phyloP scores from a whole-genome alignment of 2,329 filamentous ascomycete species.

The Scytalidium lignicola region DNA sequence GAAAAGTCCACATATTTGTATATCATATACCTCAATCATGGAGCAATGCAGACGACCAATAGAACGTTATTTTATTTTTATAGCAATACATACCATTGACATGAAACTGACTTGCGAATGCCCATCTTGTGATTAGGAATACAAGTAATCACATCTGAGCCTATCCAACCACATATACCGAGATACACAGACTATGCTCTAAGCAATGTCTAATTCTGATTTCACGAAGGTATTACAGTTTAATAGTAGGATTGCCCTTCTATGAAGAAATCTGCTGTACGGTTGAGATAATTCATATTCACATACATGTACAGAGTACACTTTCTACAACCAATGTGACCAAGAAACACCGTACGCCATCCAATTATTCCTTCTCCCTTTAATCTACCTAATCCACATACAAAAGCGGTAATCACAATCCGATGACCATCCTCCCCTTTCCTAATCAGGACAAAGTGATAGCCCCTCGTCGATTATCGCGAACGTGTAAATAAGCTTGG shows the following conservation, averaged over 20 bases:
- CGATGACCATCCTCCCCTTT: neutral
- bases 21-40: neutral
- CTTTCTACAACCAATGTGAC: neutral
- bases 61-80: neutral
- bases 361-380: neutral
- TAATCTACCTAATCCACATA: neutral
- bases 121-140: too few species aligned
- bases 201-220: too few species aligned
- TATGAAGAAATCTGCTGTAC: too few species aligned
- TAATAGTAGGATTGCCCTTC: too few species aligned
- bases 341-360: neutral
- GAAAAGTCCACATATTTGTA: neutral
- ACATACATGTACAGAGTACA: neutral
- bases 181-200: too few species aligned
- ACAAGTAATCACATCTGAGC: too few species aligned
- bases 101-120: too few species aligned
- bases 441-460: constrained; percentile 57
- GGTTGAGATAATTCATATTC: neutral
- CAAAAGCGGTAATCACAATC: neutral
- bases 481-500: constrained; percentile 80
- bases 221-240: too few species aligned
- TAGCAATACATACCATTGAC: too few species aligned
- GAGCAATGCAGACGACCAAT: neutral
- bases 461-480: constrained; percentile 76
- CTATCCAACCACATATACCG: too few species aligned